Conservation (phyloP, 164 flowering plant species). For the Pachysandra terminalis region DNA sequence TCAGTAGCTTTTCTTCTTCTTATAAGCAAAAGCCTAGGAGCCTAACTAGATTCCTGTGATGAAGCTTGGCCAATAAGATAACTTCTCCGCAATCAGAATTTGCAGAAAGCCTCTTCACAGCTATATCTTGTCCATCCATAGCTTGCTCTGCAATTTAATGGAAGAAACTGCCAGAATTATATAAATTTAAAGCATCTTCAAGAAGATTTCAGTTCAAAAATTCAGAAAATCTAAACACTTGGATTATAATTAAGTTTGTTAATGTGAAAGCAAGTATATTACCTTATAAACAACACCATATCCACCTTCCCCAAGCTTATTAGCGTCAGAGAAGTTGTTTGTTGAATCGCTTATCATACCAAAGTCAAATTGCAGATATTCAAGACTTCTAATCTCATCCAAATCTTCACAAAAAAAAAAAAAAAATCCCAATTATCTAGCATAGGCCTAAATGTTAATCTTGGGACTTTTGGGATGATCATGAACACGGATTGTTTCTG, state of each 20-base stretch:
- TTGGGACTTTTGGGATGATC: no score
- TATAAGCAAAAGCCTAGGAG: conserved; percentile 9
- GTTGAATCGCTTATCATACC: conserved; percentile 6
- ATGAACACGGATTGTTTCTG: no score
- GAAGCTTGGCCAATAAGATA: conserved; percentile 10
- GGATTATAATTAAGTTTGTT: no score
- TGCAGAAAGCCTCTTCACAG: conserved; percentile 16
- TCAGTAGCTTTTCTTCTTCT: conserved; percentile 12
- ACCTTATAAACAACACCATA: conserved; percentile 2
- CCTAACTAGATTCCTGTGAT: conserved; percentile 13
- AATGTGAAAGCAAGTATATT: neutral
- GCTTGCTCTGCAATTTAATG: conserved; percentile 5
- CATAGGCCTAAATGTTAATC: no score
- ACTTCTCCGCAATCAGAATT: conserved; percentile 9
- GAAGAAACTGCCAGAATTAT: neutral
- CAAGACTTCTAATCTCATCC: neutral
- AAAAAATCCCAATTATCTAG: no score
- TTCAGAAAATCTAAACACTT: no score
- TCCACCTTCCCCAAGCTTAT: conserved; percentile 9
- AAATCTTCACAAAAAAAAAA: neutral
- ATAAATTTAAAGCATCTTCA: neutral
- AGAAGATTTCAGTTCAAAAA: no score
- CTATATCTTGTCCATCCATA: conserved; percentile 16
- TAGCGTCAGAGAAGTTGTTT: conserved; percentile 3
- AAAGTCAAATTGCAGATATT: conserved; percentile 13